Evolutionary conservation across 148 eudicot genomes (phyloP).

Genomic region (Vaccinium darrowii): DNA sequence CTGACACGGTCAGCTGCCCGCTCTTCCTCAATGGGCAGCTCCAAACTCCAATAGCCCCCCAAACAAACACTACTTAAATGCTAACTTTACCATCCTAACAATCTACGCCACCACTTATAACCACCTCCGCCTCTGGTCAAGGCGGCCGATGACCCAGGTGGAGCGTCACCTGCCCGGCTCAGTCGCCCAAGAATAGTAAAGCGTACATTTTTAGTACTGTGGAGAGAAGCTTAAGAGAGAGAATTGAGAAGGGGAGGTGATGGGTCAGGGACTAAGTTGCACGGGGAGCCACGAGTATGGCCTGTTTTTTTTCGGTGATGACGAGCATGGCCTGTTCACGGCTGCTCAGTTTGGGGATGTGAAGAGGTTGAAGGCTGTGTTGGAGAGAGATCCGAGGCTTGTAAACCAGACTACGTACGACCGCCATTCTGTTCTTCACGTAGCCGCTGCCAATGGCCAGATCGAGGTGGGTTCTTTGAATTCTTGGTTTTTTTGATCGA

Average conservation of each 20-base stretch:
- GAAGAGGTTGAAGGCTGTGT: constrained; percentile 32
- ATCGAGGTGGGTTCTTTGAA: constrained; percentile 60
- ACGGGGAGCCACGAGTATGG: constrained; percentile 41
- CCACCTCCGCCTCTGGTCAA: constrained; percentile 24
- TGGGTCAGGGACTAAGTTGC: constrained; percentile 90
- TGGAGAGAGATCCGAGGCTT: constrained; percentile 47
- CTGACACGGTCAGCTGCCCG: constrained; percentile 38
- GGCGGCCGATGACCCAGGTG: constrained; percentile 29
- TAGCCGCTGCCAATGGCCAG: constrained; percentile 88
- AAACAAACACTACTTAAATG: constrained; percentile 12
- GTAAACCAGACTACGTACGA: constrained; percentile 52
- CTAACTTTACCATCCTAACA: constrained; percentile 14
- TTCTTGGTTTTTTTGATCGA: neutral
- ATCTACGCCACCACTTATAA: constrained; percentile 14
- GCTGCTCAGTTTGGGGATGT: constrained; percentile 71
- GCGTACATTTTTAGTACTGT: neutral
- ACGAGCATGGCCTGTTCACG: constrained; percentile 42
- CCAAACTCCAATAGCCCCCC: constrained; percentile 21
- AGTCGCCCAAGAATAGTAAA: neutral
- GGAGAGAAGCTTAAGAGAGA: neutral
- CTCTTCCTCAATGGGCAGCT: constrained; percentile 6
- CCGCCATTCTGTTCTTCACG: constrained; percentile 80
- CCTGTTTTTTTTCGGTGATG: constrained; percentile 20
- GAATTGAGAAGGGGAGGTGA: constrained; percentile 24
- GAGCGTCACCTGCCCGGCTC: constrained; percentile 10